These are phyloP conservation scores for Aureobasidium mangrovei DNA, from an alignment of 2,329 filamentous ascomycete genomes.

Conservation along the genomic window DNA sequence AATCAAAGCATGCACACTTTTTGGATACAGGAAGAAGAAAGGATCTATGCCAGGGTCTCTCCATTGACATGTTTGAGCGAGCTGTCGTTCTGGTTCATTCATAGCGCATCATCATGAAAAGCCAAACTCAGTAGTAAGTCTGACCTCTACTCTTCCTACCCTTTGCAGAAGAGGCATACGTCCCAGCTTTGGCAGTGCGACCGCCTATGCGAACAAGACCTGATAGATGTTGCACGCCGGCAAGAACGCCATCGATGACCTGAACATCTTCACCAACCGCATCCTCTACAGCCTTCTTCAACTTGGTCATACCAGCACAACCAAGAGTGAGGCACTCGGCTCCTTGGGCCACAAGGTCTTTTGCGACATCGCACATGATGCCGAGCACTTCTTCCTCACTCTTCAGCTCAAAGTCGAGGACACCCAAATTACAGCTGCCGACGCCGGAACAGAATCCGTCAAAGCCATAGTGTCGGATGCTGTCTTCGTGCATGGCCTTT, in stretches of 20 bases:
- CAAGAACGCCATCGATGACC: constrained; percentile 44
- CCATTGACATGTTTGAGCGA: too few relatives aligned
- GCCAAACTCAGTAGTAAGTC: constrained; percentile 30
- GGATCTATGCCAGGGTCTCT: too few relatives aligned
- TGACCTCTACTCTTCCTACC: constrained; percentile 33
- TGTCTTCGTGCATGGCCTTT: constrained; percentile 33
- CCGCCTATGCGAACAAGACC: constrained; percentile 39
- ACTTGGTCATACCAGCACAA: constrained; percentile 42
- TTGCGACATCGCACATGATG: constrained; percentile 33
- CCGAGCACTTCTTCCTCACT: constrained; percentile 32
- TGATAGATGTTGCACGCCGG: constrained; percentile 39
- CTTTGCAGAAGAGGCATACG: constrained; percentile 33
- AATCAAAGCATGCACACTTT: too few relatives aligned
- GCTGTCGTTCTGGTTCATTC: too few relatives aligned
- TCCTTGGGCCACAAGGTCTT: constrained; percentile 32
- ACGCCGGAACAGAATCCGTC: constrained; percentile 36
- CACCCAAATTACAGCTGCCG: constrained; percentile 34
- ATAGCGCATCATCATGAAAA: too few relatives aligned
- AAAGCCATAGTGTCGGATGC: constrained; percentile 35
- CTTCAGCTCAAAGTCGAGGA: constrained; percentile 37
- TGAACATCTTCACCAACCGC: constrained; percentile 39
- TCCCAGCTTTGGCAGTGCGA: constrained; percentile 37
- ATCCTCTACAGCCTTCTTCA: constrained; percentile 39
- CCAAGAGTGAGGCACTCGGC: constrained; percentile 38
- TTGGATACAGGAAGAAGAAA: too few relatives aligned